Evolutionary conservation across 2,329 filamentous ascomycete genomes (phyloP), one percentile per base, ranked within the genome.

Genomic region (Lachnellula suecica): DNA sequence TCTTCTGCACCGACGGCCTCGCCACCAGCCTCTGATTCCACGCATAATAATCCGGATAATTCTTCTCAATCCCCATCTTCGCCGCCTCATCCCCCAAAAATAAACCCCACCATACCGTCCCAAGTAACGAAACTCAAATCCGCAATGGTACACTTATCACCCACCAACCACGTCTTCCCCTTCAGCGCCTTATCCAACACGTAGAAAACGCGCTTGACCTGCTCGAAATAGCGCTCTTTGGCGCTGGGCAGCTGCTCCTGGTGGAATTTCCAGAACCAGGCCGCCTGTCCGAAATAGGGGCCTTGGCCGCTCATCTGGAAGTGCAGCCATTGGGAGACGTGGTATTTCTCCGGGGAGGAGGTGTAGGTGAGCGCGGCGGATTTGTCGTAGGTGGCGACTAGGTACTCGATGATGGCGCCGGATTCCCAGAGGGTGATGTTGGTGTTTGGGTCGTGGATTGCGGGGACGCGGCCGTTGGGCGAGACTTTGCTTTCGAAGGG

Each of bases 361-460:
- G 56, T 53, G 59, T 69, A 74, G 47, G 62, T 69, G 42, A 74
- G 50, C 34, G 63, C 67, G 24, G 67, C 49, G 4, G 66, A 56
- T 19, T 62, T 69, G 61, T 75, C 71, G 64, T 75, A 75, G 8
- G 60, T 63, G 27, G 70, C 67, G 43, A 70, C 52, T 3, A 76
- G 49, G 25, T 49, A 49, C 20, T 50, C 68, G 49, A 77, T 62
- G 52, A 74, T 73, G 1, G 74, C 73, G 9, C 71, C 72, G 25
- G 67, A 70, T 58, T 77, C 74, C 71, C 73, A 77, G 45, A 72
- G 65, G 0, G 67, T 68, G 43, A 76, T 66, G 43, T 68, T 66
- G 47, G 74, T 74, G 17, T 68, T 66, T 42, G 71, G 69, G 58
- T 75, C 66, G 25, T 73, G 55, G 25, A 68, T 61, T 3, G 60